Evolutionary conservation across 2,329 filamentous ascomycete genomes (phyloP).

Genomic region (Falciphora oryzae): DNA sequence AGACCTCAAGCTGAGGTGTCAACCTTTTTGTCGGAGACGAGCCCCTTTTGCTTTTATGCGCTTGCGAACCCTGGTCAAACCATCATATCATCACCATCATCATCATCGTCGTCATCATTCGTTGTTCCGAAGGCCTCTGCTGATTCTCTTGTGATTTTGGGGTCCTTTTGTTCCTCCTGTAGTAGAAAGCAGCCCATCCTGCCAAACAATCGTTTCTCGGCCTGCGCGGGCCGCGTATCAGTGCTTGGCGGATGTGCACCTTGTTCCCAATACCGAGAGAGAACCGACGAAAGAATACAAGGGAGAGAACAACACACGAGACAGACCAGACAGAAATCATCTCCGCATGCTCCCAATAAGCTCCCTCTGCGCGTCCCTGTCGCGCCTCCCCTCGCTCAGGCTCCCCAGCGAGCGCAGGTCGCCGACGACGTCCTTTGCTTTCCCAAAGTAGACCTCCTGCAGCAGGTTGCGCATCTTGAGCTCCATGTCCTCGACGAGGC

Average conservation of each 20-base stretch:
- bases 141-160: not conserved
- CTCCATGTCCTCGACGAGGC: conserved; percentile 98
- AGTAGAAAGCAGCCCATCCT: too few relatives aligned
- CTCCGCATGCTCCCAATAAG: conserved; percentile 62
- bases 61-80: not conserved
- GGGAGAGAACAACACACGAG: not conserved
- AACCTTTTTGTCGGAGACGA: too few relatives aligned
- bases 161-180: not conserved
- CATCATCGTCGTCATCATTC: not conserved
- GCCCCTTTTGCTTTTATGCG: not conserved
- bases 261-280: conserved; percentile 3
- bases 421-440: conserved; percentile 96
- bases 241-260: too few relatives aligned
- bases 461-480: conserved; percentile 97
- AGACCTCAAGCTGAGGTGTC: too few relatives aligned
- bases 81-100: not conserved
- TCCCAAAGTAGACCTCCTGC: conserved; percentile 99
- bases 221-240: too few relatives aligned
- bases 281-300: conserved; percentile 4
- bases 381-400: conserved; percentile 77
- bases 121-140: not conserved
- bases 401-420: conserved; percentile 83
- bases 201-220: too few relatives aligned
- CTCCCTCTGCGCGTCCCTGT: conserved; percentile 80
- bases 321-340: conserved; percentile 6